These are phyloP conservation scores for Amborella trichopoda DNA, from an alignment of 164 flowering plant species.

Conservation along the genomic window DNA sequence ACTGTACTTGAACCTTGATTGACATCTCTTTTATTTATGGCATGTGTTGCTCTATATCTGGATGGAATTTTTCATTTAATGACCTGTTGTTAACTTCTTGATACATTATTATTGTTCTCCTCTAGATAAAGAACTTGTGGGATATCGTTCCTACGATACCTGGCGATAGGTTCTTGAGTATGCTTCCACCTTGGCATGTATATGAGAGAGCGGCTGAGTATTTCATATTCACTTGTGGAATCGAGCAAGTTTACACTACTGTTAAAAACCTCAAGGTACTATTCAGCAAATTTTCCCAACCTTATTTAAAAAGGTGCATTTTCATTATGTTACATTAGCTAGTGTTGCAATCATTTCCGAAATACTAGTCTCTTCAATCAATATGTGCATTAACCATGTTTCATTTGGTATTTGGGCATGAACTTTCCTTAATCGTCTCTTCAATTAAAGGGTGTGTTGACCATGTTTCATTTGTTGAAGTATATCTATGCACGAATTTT, in stretches of 20 bases:
- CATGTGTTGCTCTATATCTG: background rate
- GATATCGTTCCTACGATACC: constrained; percentile 66
- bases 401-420: no score
- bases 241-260: constrained; percentile 80
- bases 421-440: no score
- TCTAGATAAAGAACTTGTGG: constrained; percentile 56
- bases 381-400: no score
- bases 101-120: constrained; percentile 1
- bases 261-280: constrained; percentile 71
- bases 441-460: no score
- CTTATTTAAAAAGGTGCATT: no score
- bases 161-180: constrained; percentile 78
- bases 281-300: no score
- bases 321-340: no score
- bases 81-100: no score
- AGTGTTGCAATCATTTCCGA: no score
- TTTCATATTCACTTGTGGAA: constrained; percentile 61
- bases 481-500: no score
- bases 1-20: background rate
- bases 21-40: background rate
- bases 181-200: constrained; percentile 99
- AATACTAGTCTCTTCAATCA: no score
- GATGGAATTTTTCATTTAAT: background rate
- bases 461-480: no score
- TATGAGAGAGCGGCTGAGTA: constrained; percentile 90